A percentile compares a stretch with the other conserved stretches of the same genome.
Conservation (phyloP, 2,329 filamentous ascomycete species). For the Fusarium napiforme region DNA sequence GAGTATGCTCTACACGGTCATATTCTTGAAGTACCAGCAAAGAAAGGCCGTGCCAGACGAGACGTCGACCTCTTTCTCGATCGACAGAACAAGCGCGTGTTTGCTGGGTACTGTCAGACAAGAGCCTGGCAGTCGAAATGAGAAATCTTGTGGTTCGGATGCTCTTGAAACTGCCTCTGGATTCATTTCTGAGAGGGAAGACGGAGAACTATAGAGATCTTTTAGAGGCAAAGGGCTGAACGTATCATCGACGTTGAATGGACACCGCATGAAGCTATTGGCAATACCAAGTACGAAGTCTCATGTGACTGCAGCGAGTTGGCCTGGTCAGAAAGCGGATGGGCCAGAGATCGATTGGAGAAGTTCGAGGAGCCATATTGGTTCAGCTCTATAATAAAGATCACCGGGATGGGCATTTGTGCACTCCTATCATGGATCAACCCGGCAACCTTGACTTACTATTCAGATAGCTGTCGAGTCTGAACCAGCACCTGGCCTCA, state of each 20-base stretch:
- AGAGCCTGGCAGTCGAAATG: neutral
- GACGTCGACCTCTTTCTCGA: slow-evolving; percentile 59
- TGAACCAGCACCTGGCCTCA: too few species aligned
- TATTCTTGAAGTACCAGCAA: slow-evolving; percentile 49
- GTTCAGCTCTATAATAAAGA: too few species aligned
- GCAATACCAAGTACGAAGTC: neutral
- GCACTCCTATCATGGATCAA: too few species aligned
- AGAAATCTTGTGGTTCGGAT: neutral
- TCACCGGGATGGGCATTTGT: too few species aligned
- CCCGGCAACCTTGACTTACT: too few species aligned
- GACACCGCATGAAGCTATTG: neutral
- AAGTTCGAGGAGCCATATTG: neutral
- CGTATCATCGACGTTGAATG: neutral
- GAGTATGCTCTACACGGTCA: slow-evolving; percentile 46
- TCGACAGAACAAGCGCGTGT: slow-evolving; percentile 44
- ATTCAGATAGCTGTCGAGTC: too few species aligned
- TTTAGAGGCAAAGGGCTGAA: neutral
- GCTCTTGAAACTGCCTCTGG: neutral
- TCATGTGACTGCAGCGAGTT: neutral
- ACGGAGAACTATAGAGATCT: neutral
- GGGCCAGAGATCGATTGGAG: neutral
- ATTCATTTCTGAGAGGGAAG: neutral
- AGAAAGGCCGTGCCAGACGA: slow-evolving; percentile 50
- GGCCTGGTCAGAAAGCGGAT: neutral
- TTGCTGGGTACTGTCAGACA: slow-evolving; percentile 18